phyloP scores from a whole-genome alignment of 495 filamentous ascomycete species.

The Trichoderma asperelloides region DNA sequence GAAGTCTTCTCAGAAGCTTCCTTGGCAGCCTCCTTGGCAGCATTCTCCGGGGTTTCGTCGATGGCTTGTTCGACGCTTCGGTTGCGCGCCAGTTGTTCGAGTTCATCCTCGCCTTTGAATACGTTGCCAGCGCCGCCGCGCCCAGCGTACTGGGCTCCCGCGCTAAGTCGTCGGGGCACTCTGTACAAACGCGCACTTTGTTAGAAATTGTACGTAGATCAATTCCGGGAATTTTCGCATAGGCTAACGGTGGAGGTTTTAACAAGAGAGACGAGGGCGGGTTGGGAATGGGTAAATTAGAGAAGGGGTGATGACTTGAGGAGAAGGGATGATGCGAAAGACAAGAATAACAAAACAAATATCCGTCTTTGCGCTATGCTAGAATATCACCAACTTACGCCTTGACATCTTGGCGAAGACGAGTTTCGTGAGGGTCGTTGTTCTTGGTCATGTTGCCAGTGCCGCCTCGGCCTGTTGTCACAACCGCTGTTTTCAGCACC shows the following conservation, averaged over 20 bases:
- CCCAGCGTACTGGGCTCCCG: constrained; percentile 35
- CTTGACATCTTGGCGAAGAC: constrained; percentile 72
- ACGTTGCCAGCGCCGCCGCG: constrained; percentile 52
- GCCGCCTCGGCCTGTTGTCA: constrained; percentile 65
- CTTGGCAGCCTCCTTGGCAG: constrained; percentile 13
- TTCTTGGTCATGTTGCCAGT: constrained; percentile 65
- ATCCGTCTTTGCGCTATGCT: no score
- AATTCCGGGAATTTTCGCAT: no score
- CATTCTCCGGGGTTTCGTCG: constrained; percentile 13
- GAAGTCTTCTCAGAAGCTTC: constrained; percentile 23
- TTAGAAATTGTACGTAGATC: not conserved
- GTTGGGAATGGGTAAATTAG: not conserved
- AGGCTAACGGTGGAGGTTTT: no score
- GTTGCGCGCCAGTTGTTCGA: constrained; percentile 17
- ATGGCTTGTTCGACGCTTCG: constrained; percentile 21
- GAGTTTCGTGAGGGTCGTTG: constrained; percentile 59
- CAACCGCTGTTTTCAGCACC: constrained; percentile 68
- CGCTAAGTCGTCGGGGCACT: constrained; percentile 29
- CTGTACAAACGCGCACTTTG: constrained; percentile 14
- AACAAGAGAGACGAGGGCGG: not conserved
- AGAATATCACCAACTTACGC: constrained; percentile 28
- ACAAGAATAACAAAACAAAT: no score
- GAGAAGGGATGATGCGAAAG: no score
- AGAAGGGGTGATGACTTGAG: not conserved
- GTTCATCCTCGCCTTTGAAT: constrained; percentile 32